These are phyloP conservation scores for Opeltia flavorubescens DNA, from an alignment of 495 filamentous ascomycete genomes.

Conservation along the genomic window DNA sequence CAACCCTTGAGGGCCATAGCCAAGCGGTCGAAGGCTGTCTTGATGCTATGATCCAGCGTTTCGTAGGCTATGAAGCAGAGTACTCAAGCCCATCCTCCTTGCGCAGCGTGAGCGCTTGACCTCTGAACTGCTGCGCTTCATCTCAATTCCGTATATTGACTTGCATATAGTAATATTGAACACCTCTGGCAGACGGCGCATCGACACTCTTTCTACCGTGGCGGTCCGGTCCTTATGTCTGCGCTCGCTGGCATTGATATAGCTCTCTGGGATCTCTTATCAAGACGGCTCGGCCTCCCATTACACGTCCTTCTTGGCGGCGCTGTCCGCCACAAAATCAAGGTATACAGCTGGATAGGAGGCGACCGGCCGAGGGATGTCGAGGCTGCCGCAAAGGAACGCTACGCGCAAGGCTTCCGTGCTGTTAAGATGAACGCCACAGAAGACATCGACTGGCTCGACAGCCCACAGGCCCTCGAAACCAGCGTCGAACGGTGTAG, in stretches of 20 bases:
- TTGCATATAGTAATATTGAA: conserved; percentile 52
- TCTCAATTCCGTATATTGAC: conserved; percentile 1
- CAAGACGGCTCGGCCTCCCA: conserved; percentile 45
- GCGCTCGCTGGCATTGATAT: conserved; percentile 71
- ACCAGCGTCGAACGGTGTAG: conserved; percentile 53
- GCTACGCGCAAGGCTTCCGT: conserved; percentile 56
- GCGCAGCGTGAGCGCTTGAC: background rate
- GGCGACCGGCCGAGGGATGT: conserved; percentile 67
- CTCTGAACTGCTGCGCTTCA: background rate
- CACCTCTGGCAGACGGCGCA: conserved; percentile 65
- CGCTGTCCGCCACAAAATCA: conserved; percentile 57
- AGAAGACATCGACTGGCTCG: conserved; percentile 65
- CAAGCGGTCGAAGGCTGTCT: conserved; percentile 64
- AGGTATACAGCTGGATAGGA: conserved; percentile 80
- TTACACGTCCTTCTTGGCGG: conserved; percentile 64
- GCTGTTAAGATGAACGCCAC: conserved; percentile 75
- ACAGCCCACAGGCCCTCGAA: conserved; percentile 52
- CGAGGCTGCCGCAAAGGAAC: conserved; percentile 45
- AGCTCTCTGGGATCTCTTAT: conserved; percentile 71
- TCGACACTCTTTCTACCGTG: conserved; percentile 62
- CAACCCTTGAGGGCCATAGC: conserved; percentile 61
- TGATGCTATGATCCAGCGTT: conserved; percentile 48
- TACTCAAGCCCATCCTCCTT: conserved; percentile 21
- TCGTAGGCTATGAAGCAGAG: conserved; percentile 61
- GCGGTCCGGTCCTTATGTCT: conserved; percentile 75